Base-by-base conservation (phyloP, 2,329 filamentous ascomycete genomes). In the Stemphylium beticola region DNA sequence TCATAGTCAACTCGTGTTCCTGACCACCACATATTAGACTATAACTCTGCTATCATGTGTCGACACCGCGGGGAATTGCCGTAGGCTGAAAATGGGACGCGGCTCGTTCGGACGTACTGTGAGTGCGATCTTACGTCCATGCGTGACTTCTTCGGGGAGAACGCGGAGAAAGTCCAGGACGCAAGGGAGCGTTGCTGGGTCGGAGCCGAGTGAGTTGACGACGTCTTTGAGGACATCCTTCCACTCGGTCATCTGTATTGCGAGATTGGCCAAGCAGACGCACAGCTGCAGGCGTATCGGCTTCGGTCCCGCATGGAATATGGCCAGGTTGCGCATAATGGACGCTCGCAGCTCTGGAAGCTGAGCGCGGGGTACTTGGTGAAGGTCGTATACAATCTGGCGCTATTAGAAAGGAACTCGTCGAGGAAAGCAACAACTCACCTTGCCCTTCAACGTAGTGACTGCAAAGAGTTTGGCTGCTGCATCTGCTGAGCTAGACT, bases 71-170 rank as follows among this genome's bases (percentile, higher is more conserved):
- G 67, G 65, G 57, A 66, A 59, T 58, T 75, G 74, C 72, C 76
- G 69, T 69, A 45, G 52, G 72, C 71, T 71, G 71, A 66, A 69
- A 68, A 66, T 73, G 63, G 65, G 59, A 64, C 64, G 67, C 68
- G 66, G 60, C 47, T 76, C 75, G 76, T 82, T 81, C 89, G 87
- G 85, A 93, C 92, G 82, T 95, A 96, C 93, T 86, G 92, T 93
- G 80, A 99, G 85, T 84, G 92, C 96, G 84, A 99, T 97, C 82
- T 98, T 99, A 80, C 95, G 92, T 80, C 95, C 95, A 84, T 99
- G 93, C 67, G 91, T 98, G 73, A 99, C 95, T 84, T 99, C 95
- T 83, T 99, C 95, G 52, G 95, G 95, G 64, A 99, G 87, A 69
- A 99, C 93, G 77, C 92, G 92, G 64, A 99, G 83, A 77, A 99